phyloP scores from a whole-genome alignment of 352 stramenopile genomes.

The Pythium folliculosum region DNA sequence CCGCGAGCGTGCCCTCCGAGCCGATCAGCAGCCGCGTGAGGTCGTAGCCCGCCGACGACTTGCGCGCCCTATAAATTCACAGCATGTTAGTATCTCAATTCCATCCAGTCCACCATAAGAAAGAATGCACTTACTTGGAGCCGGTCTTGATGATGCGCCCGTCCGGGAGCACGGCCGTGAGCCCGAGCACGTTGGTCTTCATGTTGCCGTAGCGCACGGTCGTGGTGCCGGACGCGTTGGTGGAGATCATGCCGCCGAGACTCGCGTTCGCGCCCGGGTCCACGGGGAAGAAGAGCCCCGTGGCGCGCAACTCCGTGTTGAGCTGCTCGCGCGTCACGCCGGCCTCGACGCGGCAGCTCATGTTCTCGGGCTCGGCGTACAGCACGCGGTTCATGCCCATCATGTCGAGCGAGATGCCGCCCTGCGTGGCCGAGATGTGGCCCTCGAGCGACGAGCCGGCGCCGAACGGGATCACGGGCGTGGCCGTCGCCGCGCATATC shows the following conservation, averaged over 20 bases:
- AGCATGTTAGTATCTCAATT: not conserved
- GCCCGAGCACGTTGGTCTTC: conserved; percentile 94
- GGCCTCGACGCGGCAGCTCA: conserved; percentile 92
- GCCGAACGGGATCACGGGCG: conserved; percentile 96
- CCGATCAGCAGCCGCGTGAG: conserved; percentile 94
- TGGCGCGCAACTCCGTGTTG: conserved; percentile 86
- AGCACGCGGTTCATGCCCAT: conserved; percentile 80
- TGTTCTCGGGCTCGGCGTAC: conserved; percentile 59
- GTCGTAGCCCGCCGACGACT: conserved; percentile 97
- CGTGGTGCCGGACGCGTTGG: conserved; percentile 89
- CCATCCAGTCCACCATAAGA: no score
- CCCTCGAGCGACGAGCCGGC: conserved; percentile 93
- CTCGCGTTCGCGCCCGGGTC: conserved; percentile 96
- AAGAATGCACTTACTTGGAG: no score
- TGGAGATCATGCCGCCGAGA: conserved; percentile 95
- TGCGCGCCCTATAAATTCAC: conserved; percentile 70
- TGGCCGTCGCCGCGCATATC: conserved; percentile 77
- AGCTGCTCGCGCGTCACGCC: conserved; percentile 94
- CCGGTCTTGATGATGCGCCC: conserved; percentile 90
- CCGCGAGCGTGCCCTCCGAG: conserved; percentile 93
- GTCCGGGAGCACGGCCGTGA: conserved; percentile 93
- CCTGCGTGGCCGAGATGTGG: conserved; percentile 91
- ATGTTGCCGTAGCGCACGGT: conserved; percentile 95
- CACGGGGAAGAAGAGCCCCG: conserved; percentile 95
- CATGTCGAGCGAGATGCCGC: conserved; percentile 92